phyloP scores from a whole-genome alignment of 2,329 filamentous ascomycete species.

The Cladophialophora exuberans region DNA sequence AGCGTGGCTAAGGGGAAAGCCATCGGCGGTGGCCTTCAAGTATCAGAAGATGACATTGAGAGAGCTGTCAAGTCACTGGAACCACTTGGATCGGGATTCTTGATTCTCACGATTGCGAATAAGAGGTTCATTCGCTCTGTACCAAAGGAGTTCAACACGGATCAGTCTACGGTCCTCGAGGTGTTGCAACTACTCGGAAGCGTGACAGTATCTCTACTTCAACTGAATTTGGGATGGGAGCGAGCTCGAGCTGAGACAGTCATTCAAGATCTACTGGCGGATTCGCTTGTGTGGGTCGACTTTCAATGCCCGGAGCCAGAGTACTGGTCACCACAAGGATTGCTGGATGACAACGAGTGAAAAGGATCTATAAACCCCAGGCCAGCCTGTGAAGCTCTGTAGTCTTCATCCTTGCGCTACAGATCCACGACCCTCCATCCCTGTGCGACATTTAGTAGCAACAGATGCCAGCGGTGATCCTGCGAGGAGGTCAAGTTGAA shows the following conservation, averaged over 20 bases:
- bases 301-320: conserved; percentile 82
- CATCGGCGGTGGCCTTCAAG: conserved; percentile 73
- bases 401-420: too few species aligned
- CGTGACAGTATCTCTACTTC: conserved; percentile 86
- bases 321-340: conserved; percentile 71
- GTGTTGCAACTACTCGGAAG: conserved; percentile 88
- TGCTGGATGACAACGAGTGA: conserved; percentile 48
- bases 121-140: conserved; percentile 89
- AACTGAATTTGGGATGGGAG: conserved; percentile 84
- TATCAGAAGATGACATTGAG: conserved; percentile 91
- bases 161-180: conserved; percentile 90
- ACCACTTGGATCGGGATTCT: conserved; percentile 86
- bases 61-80: conserved; percentile 84
- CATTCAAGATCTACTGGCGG: conserved; percentile 83
- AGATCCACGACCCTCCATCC: too few species aligned
- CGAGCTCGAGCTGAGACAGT: conserved; percentile 82
- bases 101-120: conserved; percentile 78
- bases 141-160: conserved; percentile 91
- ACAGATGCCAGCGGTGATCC: too few species aligned
- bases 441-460: too few species aligned
- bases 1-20: conserved; percentile 72
- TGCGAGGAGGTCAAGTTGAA: too few species aligned
- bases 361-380: background rate
- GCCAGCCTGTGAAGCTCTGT: too few species aligned
- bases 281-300: conserved; percentile 94